Base-by-base conservation (phyloP, 352 stramenopile genomes). In the Phytophthora hybrid region DNA sequence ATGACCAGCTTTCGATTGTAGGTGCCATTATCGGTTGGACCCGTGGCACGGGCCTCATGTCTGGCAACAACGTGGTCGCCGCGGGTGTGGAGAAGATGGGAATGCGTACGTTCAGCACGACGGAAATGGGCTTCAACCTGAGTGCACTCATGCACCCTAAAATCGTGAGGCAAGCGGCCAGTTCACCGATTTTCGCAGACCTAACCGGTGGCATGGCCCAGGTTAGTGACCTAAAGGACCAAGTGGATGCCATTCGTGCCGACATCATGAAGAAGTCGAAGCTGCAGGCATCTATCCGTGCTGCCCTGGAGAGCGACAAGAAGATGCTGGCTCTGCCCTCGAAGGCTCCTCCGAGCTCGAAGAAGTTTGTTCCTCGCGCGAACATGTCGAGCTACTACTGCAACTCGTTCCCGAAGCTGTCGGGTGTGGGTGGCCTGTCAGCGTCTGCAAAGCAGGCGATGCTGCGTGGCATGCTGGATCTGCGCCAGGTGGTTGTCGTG, bases 401-500 rank as follows among this genome's bases (percentile, higher is more conserved):
- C 58, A 81, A 85, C 66, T 76, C 59, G 31, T 96, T 94, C 66
- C 89, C 89, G 14, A 81, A 78, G 32, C 74, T 96, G 37, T 79
- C 83, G 8, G 53, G 53, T 32, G 80, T 85, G 9, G 52, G 61
- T 7, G 59, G 70, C 21, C 69, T 93, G 19, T 82, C 85, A 14
- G 54, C 59, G 8, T 79, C 76, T 4, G 51, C 72, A 31, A 71
- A 84, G 53, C 83, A 92, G 52, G 29, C 69, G 13, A 57, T 90
- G 55, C 76, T 95, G 23, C 67, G 81, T 34, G 87, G 80, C 32
- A 96, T 96, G 89, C 73, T 97, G 57, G 88, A 97, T 63, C 68
- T 97, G 73, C 83, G 85, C 32, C 93, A 94, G 72, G 80, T 93
- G 10, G 85, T 97, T 6, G 91, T 97, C n/a, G n/a, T n/a, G n/a